phyloP scores from a whole-genome alignment of 176 grass and related monocot species.

The Triticum urartu region DNA sequence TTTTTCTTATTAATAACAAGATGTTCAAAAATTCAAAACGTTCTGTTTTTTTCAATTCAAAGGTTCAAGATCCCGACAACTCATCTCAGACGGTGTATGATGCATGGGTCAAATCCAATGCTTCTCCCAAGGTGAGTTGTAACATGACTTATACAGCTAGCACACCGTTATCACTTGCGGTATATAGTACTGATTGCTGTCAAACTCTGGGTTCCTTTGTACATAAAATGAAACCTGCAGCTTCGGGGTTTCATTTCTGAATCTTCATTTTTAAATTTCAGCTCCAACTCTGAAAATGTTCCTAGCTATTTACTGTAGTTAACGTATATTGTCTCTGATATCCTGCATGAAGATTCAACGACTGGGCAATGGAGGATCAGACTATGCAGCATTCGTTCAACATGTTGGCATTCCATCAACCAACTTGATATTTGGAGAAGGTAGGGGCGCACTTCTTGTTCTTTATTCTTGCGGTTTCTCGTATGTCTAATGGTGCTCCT shows the following conservation, averaged over 20 bases:
- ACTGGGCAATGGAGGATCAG: conserved; percentile 71
- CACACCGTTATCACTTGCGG: not conserved
- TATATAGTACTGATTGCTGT: not conserved
- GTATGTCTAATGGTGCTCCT: not conserved
- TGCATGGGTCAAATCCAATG: conserved; percentile 50
- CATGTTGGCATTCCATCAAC: conserved; percentile 77
- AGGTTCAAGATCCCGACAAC: conserved; percentile 96
- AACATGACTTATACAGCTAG: not conserved
- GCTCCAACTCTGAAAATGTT: not conserved
- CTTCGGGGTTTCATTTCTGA: not conserved
- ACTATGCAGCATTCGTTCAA: conserved; percentile 73
- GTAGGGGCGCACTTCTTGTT: conserved; percentile 11
- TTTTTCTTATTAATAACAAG: not conserved
- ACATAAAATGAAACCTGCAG: not conserved
- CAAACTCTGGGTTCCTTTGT: not conserved
- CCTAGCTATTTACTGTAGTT: not conserved
- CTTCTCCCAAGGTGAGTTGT: conserved; percentile 52
- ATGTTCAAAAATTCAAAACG: not conserved
- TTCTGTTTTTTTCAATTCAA: conserved; percentile 6
- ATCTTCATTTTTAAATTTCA: not conserved
- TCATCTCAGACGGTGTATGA: conserved; percentile 73
- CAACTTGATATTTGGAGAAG: conserved; percentile 75
- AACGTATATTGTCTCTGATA: not conserved
- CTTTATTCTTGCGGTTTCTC: not conserved
- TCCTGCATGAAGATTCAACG: conserved; percentile 60